Evolutionary conservation across 441 rosid species (phyloP).

Genomic region (Viola pubescens): DNA sequence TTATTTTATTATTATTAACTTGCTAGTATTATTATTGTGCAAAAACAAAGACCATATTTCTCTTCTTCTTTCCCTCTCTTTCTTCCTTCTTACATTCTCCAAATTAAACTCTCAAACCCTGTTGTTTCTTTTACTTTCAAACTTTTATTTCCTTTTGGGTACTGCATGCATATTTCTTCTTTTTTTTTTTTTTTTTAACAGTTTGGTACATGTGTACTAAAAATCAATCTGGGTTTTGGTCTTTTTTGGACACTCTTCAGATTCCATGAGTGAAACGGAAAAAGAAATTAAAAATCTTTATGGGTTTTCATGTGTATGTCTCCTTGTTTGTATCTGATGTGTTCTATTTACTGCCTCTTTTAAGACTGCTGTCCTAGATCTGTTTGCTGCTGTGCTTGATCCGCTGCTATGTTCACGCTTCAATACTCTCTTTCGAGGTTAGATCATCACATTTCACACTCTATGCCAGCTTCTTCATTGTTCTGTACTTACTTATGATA

Average conservation of each 20-base stretch:
- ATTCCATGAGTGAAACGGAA: slow-evolving; percentile 32
- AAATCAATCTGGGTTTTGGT: slow-evolving; percentile 27
- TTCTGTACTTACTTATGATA: slow-evolving; percentile 9
- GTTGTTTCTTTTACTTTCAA: neutral
- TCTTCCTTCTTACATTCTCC: neutral
- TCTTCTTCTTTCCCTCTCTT: slow-evolving; percentile 2
- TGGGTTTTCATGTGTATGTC: slow-evolving; percentile 20
- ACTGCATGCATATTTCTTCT: slow-evolving; percentile 17
- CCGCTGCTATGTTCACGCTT: slow-evolving; percentile 41
- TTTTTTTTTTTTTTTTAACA: neutral
- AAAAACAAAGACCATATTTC: slow-evolving; percentile 24
- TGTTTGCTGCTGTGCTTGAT: slow-evolving; percentile 50
- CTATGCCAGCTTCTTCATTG: slow-evolving; percentile 1
- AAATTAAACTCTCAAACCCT: neutral
- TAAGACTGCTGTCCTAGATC: slow-evolving; percentile 46
- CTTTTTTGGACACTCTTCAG: slow-evolving; percentile 52
- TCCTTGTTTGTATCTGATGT: slow-evolving; percentile 44
- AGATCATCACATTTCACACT: slow-evolving; percentile 45
- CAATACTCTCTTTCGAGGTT: slow-evolving; percentile 37
- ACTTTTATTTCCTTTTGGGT: neutral
- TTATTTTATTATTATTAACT: neutral
- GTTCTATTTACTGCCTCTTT: slow-evolving; percentile 41
- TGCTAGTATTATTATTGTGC: neutral
- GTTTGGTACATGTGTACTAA: slow-evolving; percentile 32
- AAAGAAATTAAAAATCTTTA: neutral